Base-by-base conservation (phyloP, 371 early-diverging fungal species). In the Mycotypha africana region DNA sequence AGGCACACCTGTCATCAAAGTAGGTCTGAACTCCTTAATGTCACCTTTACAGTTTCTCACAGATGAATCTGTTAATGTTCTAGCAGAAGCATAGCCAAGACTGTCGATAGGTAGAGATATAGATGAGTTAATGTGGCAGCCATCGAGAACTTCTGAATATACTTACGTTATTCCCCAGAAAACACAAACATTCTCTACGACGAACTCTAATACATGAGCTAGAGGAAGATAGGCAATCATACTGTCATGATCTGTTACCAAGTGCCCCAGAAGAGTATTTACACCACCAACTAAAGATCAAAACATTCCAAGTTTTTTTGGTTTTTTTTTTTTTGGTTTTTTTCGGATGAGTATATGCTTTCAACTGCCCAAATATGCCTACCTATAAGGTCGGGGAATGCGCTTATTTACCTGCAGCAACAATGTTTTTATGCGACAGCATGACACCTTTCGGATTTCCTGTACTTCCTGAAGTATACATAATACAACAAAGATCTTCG, bases 381-480 rank as follows among this genome's bases (percentile, higher is more conserved):
- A n/a, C n/a, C n/a, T n/a, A n/a, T n/a, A n/a, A n/a, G n/a, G n/a
- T n/a, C n/a, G n/a, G n/a, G n/a, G 11, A 21, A 19, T 31, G 14
- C 14, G 7, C 21, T 28, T 63, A 67, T 33, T 67, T 74, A 78
- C 81, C 65, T 47, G 80, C 75, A 47, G 78, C 82, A 43, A 96
- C 78, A 54, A 98, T 66, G 59, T 92, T 92, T 40, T 73, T 74
- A 64, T 96, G 95, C n/a, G 86, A 77, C 17, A 94, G 58, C 59
- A 89, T 65, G 5, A 93, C 91, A 50, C 95, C 96, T 70, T 94
- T 96, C 32, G 95, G 89, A 44, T 70, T 76, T 26, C 98, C 98
- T 5, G 92, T 90, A 2, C 91, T 88, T 36, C 97, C 99, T 32
- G 92, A 92, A 19, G 99, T 96, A 67, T 97, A 99, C 81, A 94